Percentiles rank a stretch among this genome's conserved stretches.
Evolutionary conservation across 1,284 basidiomycete genomes (phyloP).

Genomic region (Heterobasidion occidentale): DNA sequence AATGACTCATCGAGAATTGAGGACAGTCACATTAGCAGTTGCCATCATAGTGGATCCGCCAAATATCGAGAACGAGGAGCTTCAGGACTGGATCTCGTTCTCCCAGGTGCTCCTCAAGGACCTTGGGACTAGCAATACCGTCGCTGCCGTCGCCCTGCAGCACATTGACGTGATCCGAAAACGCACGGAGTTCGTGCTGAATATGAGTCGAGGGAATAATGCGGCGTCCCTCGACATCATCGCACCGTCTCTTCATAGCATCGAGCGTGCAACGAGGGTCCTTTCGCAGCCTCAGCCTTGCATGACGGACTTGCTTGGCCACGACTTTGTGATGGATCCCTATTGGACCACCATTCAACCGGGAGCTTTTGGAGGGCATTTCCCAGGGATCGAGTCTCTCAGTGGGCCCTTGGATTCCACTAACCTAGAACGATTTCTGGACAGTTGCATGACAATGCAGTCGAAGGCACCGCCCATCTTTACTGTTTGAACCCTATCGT

Average conservation of each 20-base stretch:
- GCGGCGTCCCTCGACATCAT: background rate
- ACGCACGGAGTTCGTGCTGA: slow-evolving; percentile 12
- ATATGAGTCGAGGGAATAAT: slow-evolving; percentile 1
- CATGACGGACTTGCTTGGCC: slow-evolving; percentile 11
- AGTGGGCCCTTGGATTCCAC: slow-evolving; percentile 10
- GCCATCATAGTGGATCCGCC: slow-evolving; percentile 15
- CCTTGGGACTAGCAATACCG: slow-evolving; percentile 8
- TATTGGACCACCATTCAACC: slow-evolving; percentile 11
- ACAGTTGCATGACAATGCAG: slow-evolving; percentile 14
- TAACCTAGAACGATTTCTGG: slow-evolving; percentile 15
- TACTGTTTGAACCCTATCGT: background rate
- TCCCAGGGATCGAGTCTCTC: slow-evolving; percentile 17
- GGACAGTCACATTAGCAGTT: slow-evolving; percentile 13
- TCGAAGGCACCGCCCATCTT: slow-evolving; percentile 9
- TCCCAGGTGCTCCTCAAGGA: slow-evolving; percentile 11
- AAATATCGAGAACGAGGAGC: slow-evolving; percentile 13
- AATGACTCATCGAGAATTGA: background rate
- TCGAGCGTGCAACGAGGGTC: slow-evolving; percentile 10
- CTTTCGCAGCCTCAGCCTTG: slow-evolving; percentile 9
- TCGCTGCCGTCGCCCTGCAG: slow-evolving; percentile 13
- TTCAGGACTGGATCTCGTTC: slow-evolving; percentile 16
- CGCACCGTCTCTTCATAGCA: slow-evolving; percentile 1
- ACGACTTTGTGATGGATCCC: slow-evolving; percentile 7
- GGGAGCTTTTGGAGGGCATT: slow-evolving; percentile 14
- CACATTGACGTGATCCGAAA: slow-evolving; percentile 13